Evolutionary conservation across 2,329 filamentous ascomycete species (phyloP), one percentile per base, ranked within the genome.

Genomic region (Teratosphaeria epicoccoides): DNA sequence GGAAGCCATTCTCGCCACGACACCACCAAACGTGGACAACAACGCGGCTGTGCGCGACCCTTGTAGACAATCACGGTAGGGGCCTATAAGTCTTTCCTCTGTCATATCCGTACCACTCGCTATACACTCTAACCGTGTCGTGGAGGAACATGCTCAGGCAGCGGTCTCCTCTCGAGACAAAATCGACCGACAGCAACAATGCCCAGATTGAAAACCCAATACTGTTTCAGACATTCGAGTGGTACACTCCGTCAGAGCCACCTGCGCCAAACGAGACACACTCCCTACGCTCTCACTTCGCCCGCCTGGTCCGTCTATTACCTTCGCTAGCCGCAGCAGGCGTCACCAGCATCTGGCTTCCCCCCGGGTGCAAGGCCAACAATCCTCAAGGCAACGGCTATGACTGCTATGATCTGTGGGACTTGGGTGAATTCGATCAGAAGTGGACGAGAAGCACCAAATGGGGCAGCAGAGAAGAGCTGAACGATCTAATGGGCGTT

Each of bases 341-440:
- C 2, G 72, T 87, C 46, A 77, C 80, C 48, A 75, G 75, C 51
- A 44, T 68, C n/a, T 87, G 84, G 83, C 76, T 87, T 5, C 84
- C 84, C 0, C 84, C 84, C 0, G 84, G 78, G 50, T 86, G 83
- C 67, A 88, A 87, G 69, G 83, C 78, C 0, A 78, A 79, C 53
- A 75, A 74, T 25, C 74, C 76, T 0, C 67, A 75, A 24, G 79
- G 82, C 20, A 86, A 48, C 49, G 84, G 84, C 4, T 84, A 85
- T 57, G 82, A 84, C 63, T 74, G 81, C 55, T 76, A 75, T 61
- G 73, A 76, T 51, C 66, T 74, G 37, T 87, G 86, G 61, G 84
- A 87, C 62, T 67, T 88, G 12, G 84, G 84, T 26, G 84, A 88
- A 62, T 88, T 87, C 59, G 78, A 86, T 43, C 83, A 87, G 61